These are phyloP conservation scores for Chaetomium tenue DNA, from an alignment of 495 filamentous ascomycete genomes.

Conservation along the genomic window DNA sequence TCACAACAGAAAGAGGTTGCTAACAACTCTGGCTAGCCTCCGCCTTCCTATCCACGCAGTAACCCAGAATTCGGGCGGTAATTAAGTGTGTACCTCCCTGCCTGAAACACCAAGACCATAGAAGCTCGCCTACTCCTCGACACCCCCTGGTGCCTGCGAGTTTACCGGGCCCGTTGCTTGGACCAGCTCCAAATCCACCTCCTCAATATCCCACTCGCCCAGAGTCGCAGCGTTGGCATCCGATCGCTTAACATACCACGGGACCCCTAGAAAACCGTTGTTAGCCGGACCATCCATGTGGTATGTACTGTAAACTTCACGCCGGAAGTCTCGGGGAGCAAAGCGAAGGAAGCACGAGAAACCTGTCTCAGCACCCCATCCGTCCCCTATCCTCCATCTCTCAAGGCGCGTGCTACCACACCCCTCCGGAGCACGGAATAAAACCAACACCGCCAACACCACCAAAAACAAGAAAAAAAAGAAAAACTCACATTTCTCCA, in stretches of 20 bases:
- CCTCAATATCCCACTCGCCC: conserved; percentile 21
- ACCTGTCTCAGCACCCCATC: no score
- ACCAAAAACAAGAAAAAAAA: background rate
- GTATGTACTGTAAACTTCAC: background rate
- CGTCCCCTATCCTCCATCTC: no score
- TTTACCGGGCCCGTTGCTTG: conserved; percentile 22
- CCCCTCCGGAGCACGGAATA: background rate
- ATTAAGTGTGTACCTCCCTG: background rate
- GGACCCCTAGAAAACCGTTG: conserved; percentile 4
- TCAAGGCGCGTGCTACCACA: background rate
- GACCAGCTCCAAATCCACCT: conserved; percentile 25
- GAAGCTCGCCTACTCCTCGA: conserved; percentile 22
- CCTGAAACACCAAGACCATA: background rate
- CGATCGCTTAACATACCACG: conserved; percentile 16
- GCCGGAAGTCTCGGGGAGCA: background rate
- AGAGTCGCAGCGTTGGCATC: conserved; percentile 16
- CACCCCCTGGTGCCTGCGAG: conserved; percentile 27
- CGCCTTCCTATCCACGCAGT: background rate
- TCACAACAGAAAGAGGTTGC: background rate
- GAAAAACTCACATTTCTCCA: conserved; percentile 19
- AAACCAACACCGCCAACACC: background rate
- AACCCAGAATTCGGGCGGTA: background rate
- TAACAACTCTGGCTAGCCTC: background rate
- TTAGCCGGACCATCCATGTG: background rate
- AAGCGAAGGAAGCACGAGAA: background rate